Conservation (phyloP, 495 filamentous ascomycete genomes). For the Annulohypoxylon bovei region DNA sequence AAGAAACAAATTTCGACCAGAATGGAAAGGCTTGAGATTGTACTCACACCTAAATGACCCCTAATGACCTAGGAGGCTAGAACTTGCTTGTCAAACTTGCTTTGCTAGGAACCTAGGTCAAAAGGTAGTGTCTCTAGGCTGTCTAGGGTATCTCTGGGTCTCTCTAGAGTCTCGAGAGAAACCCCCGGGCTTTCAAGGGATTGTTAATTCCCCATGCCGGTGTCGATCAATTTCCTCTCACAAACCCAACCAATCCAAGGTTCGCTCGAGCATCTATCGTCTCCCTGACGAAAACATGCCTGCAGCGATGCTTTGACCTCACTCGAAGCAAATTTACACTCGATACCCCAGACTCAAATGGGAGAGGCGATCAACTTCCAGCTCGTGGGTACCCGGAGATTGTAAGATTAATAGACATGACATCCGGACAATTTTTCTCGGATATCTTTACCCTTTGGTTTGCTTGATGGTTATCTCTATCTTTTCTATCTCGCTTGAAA, state of each 20-base stretch:
- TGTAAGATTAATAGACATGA: constrained; percentile 42
- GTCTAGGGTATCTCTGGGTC: not conserved
- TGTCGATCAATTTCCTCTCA: constrained; percentile 41
- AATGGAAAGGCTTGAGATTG: constrained; percentile 15
- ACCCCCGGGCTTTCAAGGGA: constrained; percentile 19
- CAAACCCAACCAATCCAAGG: constrained; percentile 30
- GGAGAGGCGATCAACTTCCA: constrained; percentile 26
- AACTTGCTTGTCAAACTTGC: constrained; percentile 26
- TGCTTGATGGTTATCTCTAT: not conserved
- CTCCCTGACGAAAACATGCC: constrained; percentile 23
- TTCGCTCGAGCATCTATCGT: constrained; percentile 23
- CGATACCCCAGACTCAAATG: constrained; percentile 38
- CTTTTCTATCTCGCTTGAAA: constrained; percentile 1
- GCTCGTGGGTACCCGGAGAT: constrained; percentile 34
- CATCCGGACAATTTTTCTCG: constrained; percentile 10
- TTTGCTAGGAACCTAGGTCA: constrained; percentile 4
- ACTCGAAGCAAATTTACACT: constrained; percentile 39
- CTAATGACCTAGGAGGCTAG: not conserved
- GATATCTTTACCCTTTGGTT: constrained; percentile 3
- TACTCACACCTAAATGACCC: not conserved
- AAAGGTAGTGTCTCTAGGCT: not conserved
- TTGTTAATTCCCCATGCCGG: constrained; percentile 35
- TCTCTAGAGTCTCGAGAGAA: not conserved
- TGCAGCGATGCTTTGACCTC: constrained; percentile 42
- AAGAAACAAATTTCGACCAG: constrained; percentile 19